Evolutionary conservation across 23 red algal species (phyloP).

Genomic region (Pyropia yezoensis): DNA sequence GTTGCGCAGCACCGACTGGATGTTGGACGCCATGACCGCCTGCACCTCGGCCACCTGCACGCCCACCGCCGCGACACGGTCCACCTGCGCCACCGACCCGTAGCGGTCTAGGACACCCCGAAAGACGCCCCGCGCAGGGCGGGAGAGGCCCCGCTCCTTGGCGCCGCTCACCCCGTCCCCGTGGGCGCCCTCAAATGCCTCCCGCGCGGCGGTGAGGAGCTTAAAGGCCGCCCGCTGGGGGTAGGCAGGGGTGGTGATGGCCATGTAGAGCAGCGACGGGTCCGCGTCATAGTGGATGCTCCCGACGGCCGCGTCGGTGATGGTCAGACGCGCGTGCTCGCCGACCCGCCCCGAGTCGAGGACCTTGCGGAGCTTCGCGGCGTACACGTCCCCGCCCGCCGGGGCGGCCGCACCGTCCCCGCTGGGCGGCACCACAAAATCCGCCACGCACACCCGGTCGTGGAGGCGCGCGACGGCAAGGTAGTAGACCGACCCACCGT

Average conservation of each 20-base stretch:
- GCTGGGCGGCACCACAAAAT: constrained; percentile 22
- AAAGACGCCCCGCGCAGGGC: constrained; percentile 37
- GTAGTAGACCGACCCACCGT: constrained; percentile 22
- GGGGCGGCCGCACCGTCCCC: constrained; percentile 30
- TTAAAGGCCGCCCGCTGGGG: constrained; percentile 80
- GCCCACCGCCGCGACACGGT: constrained; percentile 57
- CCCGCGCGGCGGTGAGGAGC: constrained; percentile 51
- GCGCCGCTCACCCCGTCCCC: constrained; percentile 37
- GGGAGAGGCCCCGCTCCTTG: constrained; percentile 26
- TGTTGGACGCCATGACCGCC: constrained; percentile 81
- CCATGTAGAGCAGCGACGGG: constrained; percentile 56
- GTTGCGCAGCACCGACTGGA: constrained; percentile 65
- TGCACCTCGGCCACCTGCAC: constrained; percentile 85
- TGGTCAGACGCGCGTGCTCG: constrained; percentile 71
- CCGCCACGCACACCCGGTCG: constrained; percentile 53
- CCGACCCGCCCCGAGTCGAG: constrained; percentile 51
- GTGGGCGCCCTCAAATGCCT: constrained; percentile 53
- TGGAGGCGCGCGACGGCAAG: constrained; percentile 59
- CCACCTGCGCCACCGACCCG: constrained; percentile 36
- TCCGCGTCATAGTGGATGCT: constrained; percentile 84
- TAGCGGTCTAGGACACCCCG: constrained; percentile 44
- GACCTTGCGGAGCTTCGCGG: constrained; percentile 37
- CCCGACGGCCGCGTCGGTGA: constrained; percentile 68
- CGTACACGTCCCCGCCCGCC: constrained; percentile 15
- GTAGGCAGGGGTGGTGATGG: constrained; percentile 48